Conservation (phyloP, 345 rosid species). For the Lumnitzera littorea region DNA sequence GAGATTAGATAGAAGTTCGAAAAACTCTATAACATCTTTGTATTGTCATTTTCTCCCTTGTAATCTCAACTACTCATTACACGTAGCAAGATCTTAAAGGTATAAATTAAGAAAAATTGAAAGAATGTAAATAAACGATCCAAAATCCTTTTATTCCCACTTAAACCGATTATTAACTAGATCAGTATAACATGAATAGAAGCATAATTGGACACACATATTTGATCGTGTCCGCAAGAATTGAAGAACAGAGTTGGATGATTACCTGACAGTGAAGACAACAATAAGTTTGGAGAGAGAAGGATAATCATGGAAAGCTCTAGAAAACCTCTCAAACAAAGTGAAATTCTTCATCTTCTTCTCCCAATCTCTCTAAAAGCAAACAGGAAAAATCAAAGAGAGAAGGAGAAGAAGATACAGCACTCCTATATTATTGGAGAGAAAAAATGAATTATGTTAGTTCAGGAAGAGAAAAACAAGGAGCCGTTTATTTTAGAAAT, state of each 20-base stretch:
- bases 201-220: not conserved
- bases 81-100: too few species aligned
- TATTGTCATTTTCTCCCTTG: too few species aligned
- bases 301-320: slow-evolving; percentile 61
- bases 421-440: slow-evolving; percentile 7
- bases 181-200: not conserved
- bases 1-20: too few species aligned
- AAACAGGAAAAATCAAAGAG: not conserved
- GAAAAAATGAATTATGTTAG: not conserved
- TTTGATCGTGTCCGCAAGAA: not conserved
- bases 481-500: too few species aligned
- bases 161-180: too few species aligned
- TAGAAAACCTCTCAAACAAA: slow-evolving; percentile 49
- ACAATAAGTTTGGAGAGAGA: slow-evolving; percentile 57
- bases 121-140: too few species aligned
- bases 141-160: too few species aligned
- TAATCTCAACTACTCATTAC: too few species aligned
- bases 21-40: too few species aligned
- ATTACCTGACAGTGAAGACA: slow-evolving; percentile 76
- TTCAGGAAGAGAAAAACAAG: too few species aligned
- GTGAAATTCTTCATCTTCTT: slow-evolving; percentile 47
- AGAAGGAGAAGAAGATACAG: not conserved
- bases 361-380: not conserved
- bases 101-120: too few species aligned
- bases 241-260: not conserved